Evolutionary conservation across 192 early-diverging fungal species (phyloP).

Genomic region (Gigaspora rosea): DNA sequence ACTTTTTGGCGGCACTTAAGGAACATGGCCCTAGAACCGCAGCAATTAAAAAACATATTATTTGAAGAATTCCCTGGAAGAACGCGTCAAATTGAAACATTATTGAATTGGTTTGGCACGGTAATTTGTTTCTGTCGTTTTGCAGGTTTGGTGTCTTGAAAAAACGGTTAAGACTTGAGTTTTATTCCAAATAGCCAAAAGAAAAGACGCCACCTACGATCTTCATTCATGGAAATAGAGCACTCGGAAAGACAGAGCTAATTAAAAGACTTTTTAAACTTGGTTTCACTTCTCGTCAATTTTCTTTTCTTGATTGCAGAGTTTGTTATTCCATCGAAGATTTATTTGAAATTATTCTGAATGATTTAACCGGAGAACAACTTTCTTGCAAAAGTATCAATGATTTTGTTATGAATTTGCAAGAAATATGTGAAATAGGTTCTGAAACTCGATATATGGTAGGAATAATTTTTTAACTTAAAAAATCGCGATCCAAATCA

Average conservation of each 20-base stretch:
- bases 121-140: not conserved
- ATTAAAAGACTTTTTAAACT: not conserved
- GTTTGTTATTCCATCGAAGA: not conserved
- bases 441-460: slow-evolving; percentile 7
- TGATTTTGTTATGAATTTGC: not conserved
- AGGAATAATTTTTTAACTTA: not conserved
- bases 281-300: not conserved
- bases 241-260: slow-evolving; percentile 8
- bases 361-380: not conserved
- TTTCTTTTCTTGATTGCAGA: not conserved
- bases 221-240: slow-evolving; percentile 18
- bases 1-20: too few species aligned
- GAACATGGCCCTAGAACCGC: not conserved
- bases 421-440: not conserved
- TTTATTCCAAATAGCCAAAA: not conserved
- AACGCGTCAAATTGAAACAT: slow-evolving; percentile 5
- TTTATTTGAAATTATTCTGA: slow-evolving; percentile 3
- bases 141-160: not conserved
- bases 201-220: slow-evolving; percentile 7
- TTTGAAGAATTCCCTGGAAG: slow-evolving; percentile 4
- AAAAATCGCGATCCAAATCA: not conserved
- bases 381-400: not conserved
- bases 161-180: not conserved
- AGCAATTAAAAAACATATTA: not conserved
- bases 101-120: slow-evolving; percentile 8